These are phyloP conservation scores for Debaryomyces maramus DNA, from an alignment of 805 yeast genomes.

Conservation along the genomic window DNA sequence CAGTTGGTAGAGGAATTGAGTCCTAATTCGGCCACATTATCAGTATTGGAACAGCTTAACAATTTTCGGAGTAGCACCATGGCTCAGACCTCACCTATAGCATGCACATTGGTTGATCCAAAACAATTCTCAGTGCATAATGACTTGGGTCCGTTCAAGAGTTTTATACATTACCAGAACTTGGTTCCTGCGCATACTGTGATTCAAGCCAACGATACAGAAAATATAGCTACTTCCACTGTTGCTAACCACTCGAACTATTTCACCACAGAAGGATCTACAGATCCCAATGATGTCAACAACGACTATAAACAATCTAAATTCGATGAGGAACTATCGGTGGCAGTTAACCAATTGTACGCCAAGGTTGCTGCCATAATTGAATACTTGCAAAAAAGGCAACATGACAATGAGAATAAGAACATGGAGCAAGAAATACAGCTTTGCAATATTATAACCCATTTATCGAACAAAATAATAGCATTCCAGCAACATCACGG, in stretches of 20 bases:
- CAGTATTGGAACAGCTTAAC: constrained; percentile 12
- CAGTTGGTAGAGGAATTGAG: constrained; percentile 5
- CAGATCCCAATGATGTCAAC: not conserved
- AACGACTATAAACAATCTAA: constrained; percentile 6
- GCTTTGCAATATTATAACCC: constrained; percentile 24
- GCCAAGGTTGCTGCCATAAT: constrained; percentile 23
- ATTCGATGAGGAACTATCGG: constrained; percentile 10
- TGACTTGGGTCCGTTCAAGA: constrained; percentile 2
- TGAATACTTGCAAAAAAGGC: constrained; percentile 12
- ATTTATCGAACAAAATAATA: constrained; percentile 25
- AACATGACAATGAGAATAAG: constrained; percentile 7
- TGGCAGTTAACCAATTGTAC: constrained; percentile 21
- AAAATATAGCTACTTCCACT: constrained; percentile 33
- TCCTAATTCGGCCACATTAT: constrained; percentile 6
- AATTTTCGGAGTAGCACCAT: constrained; percentile 1
- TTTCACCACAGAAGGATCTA: constrained; percentile 5
- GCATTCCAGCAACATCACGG: constrained; percentile 7
- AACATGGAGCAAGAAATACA: constrained; percentile 12
- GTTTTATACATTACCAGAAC: constrained; percentile 1
- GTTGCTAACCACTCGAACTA: constrained; percentile 28
- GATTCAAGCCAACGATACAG: constrained; percentile 29
- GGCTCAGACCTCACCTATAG: not conserved
- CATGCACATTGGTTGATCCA: constrained; percentile 6
- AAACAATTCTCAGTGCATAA: not conserved
- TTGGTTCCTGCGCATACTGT: constrained; percentile 12